phyloP scores from a whole-genome alignment of 2,329 filamentous ascomycete genomes.

The Achaetomium macrosporum region DNA sequence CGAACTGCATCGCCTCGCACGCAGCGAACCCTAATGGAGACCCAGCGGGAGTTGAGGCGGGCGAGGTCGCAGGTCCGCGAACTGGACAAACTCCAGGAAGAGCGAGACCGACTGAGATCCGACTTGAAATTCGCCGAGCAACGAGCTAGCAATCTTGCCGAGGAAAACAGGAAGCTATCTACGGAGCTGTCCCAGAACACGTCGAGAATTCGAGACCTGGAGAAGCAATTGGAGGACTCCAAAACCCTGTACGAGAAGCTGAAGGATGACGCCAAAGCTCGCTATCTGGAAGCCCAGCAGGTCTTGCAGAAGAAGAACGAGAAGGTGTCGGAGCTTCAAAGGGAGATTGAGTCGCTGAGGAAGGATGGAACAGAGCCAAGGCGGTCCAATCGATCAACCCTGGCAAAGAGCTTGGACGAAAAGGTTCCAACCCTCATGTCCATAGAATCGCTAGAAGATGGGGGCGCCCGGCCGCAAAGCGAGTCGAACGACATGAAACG shows the following conservation, averaged over 20 bases:
- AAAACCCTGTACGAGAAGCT: slow-evolving; percentile 45
- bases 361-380: slow-evolving; percentile 16
- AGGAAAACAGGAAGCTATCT: slow-evolving; percentile 32
- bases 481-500: slow-evolving; percentile 18
- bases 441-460: slow-evolving; percentile 15
- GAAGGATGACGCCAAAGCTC: slow-evolving; percentile 47
- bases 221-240: slow-evolving; percentile 24
- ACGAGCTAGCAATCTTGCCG: slow-evolving; percentile 34
- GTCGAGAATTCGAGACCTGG: slow-evolving; percentile 28
- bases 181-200: slow-evolving; percentile 27
- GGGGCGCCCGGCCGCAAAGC: slow-evolving; percentile 12
- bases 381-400: slow-evolving; percentile 15
- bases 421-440: slow-evolving; percentile 21
- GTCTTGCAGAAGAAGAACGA: slow-evolving; percentile 52
- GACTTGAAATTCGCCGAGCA: slow-evolving; percentile 45
- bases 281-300: slow-evolving; percentile 49
- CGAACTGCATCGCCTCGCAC: slow-evolving; percentile 43
- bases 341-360: slow-evolving; percentile 45
- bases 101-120: slow-evolving; percentile 47
- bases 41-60: slow-evolving; percentile 48
- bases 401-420: slow-evolving; percentile 28
- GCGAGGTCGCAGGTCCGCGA: slow-evolving; percentile 51
- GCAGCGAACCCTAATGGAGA: slow-evolving; percentile 47
- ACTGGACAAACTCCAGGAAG: slow-evolving; percentile 44
- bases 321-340: slow-evolving; percentile 52